A percentile compares a stretch with the other conserved stretches of the same genome.
These are phyloP conservation scores for Candida yuanshanica DNA, from an alignment of 805 yeast genomes.

Conservation along the genomic window DNA sequence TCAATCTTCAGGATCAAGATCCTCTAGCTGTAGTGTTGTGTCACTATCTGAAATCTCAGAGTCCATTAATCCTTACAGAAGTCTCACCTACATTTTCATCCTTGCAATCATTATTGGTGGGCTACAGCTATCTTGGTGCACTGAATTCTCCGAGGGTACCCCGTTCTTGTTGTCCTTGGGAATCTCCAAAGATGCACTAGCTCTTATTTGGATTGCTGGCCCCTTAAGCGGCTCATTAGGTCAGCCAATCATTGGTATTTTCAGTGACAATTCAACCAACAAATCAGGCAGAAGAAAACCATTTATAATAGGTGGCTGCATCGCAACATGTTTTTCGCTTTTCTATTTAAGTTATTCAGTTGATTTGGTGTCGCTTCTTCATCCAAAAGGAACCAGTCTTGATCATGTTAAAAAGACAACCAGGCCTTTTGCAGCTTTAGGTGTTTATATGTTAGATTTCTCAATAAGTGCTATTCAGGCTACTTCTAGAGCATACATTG, in stretches of 20 bases:
- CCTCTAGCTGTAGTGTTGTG: constrained; percentile 4
- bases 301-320: constrained; percentile 49
- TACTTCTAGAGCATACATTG: constrained; percentile 53
- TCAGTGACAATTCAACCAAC: constrained; percentile 45
- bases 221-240: constrained; percentile 59
- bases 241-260: constrained; percentile 57
- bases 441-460: constrained; percentile 50
- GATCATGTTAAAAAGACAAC: constrained; percentile 28
- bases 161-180: constrained; percentile 60
- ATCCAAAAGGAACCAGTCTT: constrained; percentile 16
- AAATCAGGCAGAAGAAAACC: constrained; percentile 50
- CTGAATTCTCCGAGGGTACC: constrained; percentile 60
- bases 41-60: constrained; percentile 23
- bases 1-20: neutral
- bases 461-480: constrained; percentile 58
- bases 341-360: constrained; percentile 40
- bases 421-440: constrained; percentile 46
- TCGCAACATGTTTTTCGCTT: constrained; percentile 41
- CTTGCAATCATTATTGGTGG: constrained; percentile 50
- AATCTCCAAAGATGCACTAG: constrained; percentile 46
- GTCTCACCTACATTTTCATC: constrained; percentile 37
- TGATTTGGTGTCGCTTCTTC: constrained; percentile 32
- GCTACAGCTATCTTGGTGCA: constrained; percentile 58
- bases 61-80: constrained; percentile 39
- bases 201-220: constrained; percentile 63